These are phyloP conservation scores for Polychaeton citri DNA, from an alignment of 2,329 filamentous ascomycete genomes.

Conservation along the genomic window DNA sequence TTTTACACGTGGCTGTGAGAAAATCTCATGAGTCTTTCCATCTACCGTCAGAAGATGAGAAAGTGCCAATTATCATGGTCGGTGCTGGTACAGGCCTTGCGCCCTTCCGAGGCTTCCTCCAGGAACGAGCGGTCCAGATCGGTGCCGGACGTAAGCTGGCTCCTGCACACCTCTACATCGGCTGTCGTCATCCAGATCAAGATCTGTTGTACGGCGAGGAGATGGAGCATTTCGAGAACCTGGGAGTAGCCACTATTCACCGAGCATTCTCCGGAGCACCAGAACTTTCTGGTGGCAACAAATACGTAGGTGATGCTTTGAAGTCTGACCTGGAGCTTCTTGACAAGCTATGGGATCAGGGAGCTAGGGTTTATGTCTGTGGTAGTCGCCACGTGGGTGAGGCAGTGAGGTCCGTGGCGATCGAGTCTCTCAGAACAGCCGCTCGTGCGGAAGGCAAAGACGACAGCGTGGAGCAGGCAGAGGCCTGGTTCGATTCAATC, in stretches of 20 bases:
- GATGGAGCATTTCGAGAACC: slow-evolving; percentile 44
- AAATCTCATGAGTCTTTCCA: slow-evolving; percentile 30
- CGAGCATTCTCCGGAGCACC: slow-evolving; percentile 44
- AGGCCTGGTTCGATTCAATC: slow-evolving; percentile 14
- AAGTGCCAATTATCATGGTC: slow-evolving; percentile 28
- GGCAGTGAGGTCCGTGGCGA: slow-evolving; percentile 23
- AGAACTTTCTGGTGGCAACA: slow-evolving; percentile 33
- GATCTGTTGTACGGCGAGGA: slow-evolving; percentile 50
- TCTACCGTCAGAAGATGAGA: slow-evolving; percentile 27
- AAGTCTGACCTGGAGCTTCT: slow-evolving; percentile 34
- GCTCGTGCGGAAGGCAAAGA: slow-evolving; percentile 19
- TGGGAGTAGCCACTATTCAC: slow-evolving; percentile 48
- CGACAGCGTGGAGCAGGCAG: slow-evolving; percentile 23
- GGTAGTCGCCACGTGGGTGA: slow-evolving; percentile 39
- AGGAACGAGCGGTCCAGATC: slow-evolving; percentile 54
- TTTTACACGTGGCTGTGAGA: slow-evolving; percentile 29
- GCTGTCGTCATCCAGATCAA: slow-evolving; percentile 41
- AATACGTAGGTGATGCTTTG: slow-evolving; percentile 41
- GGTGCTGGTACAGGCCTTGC: slow-evolving; percentile 71
- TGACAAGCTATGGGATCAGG: slow-evolving; percentile 31
- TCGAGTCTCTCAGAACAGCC: background rate
- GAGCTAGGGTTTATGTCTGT: slow-evolving; percentile 51
- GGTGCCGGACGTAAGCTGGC: slow-evolving; percentile 40
- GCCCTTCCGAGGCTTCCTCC: slow-evolving; percentile 92
- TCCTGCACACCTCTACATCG: slow-evolving; percentile 51